phyloP scores from a whole-genome alignment of 306 rosid genomes.

The Lathyrus sativus region DNA sequence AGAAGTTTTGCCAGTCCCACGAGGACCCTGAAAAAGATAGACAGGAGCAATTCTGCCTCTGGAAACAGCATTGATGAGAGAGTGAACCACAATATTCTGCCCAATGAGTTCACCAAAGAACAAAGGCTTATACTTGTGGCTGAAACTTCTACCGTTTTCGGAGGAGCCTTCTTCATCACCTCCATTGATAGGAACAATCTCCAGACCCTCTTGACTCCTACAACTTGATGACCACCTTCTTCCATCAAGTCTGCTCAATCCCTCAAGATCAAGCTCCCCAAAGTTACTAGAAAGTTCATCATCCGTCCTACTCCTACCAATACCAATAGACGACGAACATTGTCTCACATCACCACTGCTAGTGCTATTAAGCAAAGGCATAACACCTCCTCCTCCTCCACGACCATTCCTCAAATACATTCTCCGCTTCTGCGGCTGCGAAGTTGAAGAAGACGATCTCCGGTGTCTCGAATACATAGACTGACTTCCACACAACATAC shows the following conservation, averaged over 20 bases:
- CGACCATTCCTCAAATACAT: conserved; percentile 63
- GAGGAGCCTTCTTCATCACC: conserved; percentile 80
- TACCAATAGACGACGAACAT: conserved; percentile 84
- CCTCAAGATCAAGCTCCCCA: conserved; percentile 99
- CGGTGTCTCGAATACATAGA: conserved; percentile 57
- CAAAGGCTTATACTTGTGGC: conserved; percentile 82
- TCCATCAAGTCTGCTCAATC: conserved; percentile 92
- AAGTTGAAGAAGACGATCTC: conserved; percentile 48
- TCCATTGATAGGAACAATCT: conserved; percentile 73
- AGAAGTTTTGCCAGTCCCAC: conserved; percentile 95
- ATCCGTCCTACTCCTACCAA: conserved; percentile 73
- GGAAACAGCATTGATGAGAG: conserved; percentile 73
- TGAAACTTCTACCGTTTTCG: conserved; percentile 66
- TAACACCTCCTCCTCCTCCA: conserved; percentile 48
- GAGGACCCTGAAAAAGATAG: conserved; percentile 97
- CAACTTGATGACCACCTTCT: conserved; percentile 97
- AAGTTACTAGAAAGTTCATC: conserved; percentile 82
- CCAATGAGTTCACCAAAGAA: conserved; percentile 86
- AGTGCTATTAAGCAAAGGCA: conserved; percentile 69
- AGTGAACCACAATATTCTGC: conserved; percentile 91
- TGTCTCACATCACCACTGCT: conserved; percentile 59
- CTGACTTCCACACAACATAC: conserved; percentile 77
- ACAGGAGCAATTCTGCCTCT: conserved; percentile 91
- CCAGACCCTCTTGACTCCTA: conserved; percentile 88
- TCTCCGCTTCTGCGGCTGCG: conserved; percentile 64